A percentile compares a stretch with the other conserved stretches of the same genome.
These are phyloP conservation scores for Alternaria dauci DNA, from an alignment of 2,329 filamentous ascomycete genomes.

Conservation along the genomic window DNA sequence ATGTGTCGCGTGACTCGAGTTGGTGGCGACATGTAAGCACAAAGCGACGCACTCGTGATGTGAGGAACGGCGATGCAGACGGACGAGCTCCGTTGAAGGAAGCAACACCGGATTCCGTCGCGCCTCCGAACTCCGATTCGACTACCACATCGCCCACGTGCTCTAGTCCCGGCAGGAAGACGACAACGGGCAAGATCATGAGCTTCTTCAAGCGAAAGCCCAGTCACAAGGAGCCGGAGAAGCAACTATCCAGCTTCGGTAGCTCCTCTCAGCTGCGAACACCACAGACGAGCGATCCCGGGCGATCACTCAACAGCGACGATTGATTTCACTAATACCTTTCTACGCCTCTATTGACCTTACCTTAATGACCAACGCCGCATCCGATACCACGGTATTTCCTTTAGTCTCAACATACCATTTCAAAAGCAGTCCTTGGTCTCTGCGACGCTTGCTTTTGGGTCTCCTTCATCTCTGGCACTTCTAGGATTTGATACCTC, in stretches of 20 bases:
- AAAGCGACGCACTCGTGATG: slow-evolving; percentile 37
- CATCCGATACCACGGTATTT: slow-evolving; percentile 31
- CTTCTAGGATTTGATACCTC: slow-evolving; percentile 28
- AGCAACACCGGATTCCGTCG: slow-evolving; percentile 26
- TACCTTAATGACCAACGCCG: slow-evolving; percentile 28
- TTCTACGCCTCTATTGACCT: slow-evolving; percentile 15
- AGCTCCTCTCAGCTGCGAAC: slow-evolving; percentile 48
- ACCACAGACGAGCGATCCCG: slow-evolving; percentile 47
- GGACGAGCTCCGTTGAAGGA: slow-evolving; percentile 36
- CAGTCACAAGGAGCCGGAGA: slow-evolving; percentile 40
- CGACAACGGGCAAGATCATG: slow-evolving; percentile 46
- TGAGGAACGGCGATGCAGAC: slow-evolving; percentile 43
- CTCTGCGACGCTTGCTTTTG: slow-evolving; percentile 20
- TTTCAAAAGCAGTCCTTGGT: slow-evolving; percentile 31
- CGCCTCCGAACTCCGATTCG: slow-evolving; percentile 34
- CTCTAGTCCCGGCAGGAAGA: slow-evolving; percentile 38
- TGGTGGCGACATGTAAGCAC: slow-evolving; percentile 50
- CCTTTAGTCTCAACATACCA: slow-evolving; percentile 23
- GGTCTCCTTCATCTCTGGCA: slow-evolving; percentile 19
- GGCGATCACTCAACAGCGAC: slow-evolving; percentile 46
- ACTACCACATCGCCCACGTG: slow-evolving; percentile 32
- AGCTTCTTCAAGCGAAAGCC: slow-evolving; percentile 50
- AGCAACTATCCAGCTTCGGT: slow-evolving; percentile 46
- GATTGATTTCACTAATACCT: slow-evolving; percentile 33
- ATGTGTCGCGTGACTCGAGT: slow-evolving; percentile 41